phyloP scores from a whole-genome alignment of 306 rosid species.

The Mimosa pudica region DNA sequence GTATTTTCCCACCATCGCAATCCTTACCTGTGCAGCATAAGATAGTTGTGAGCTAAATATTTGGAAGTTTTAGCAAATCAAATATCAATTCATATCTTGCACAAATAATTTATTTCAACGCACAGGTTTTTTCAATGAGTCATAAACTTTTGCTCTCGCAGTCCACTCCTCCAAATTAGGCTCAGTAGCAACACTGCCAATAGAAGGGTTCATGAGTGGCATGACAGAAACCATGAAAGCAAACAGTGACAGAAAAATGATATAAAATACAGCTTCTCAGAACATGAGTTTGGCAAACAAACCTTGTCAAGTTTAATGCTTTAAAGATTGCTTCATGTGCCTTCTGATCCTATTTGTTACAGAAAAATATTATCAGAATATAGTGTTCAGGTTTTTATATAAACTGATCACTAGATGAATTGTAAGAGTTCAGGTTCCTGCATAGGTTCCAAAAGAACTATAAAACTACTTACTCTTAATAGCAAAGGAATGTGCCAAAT shows the following conservation, averaged over 20 bases:
- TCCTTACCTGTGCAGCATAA: conserved; percentile 65
- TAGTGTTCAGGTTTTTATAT: conserved; percentile 18
- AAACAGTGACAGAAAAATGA: conserved; percentile 3
- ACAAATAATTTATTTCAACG: conserved; percentile 30
- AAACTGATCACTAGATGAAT: conserved; percentile 2
- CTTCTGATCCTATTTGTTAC: conserved; percentile 70
- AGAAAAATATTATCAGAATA: conserved; percentile 26
- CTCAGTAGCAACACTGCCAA: conserved; percentile 61
- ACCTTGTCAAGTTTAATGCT: conserved; percentile 63
- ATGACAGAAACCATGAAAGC: neutral
- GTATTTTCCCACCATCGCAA: conserved; percentile 94
- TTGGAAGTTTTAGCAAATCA: neutral
- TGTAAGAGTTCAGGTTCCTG: too few species aligned
- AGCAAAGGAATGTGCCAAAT: conserved; percentile 96
- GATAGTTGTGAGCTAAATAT: conserved; percentile 19
- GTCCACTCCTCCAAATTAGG: conserved; percentile 73
- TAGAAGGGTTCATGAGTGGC: conserved; percentile 18
- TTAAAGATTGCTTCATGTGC: conserved; percentile 81
- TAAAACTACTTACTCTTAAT: conserved; percentile 61
- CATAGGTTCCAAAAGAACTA: neutral
- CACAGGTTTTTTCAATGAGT: conserved; percentile 53
- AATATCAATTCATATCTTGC: conserved; percentile 19
- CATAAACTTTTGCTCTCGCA: conserved; percentile 56
- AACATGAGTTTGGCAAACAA: conserved; percentile 45
- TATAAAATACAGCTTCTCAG: neutral